Conservation (phyloP, 768 basidiomycete genomes). For the Hirschioporus abietinus region DNA sequence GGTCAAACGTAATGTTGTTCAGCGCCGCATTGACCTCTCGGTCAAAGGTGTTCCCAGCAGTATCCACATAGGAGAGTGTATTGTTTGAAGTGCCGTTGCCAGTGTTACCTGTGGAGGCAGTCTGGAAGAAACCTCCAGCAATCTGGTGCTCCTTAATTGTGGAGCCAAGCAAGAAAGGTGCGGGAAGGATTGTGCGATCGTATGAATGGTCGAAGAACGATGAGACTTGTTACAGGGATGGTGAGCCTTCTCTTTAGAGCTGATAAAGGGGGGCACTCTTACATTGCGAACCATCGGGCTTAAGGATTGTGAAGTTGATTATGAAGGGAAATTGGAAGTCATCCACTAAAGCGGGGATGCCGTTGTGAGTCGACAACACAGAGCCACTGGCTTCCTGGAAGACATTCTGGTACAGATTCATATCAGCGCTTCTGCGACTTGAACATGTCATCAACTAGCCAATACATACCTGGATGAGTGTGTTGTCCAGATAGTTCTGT, state of each 20-base stretch:
- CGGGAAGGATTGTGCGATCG: conserved; percentile 49
- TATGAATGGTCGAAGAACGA: conserved; percentile 65
- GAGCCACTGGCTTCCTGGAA: conserved; percentile 45
- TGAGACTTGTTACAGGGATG: conserved; percentile 33
- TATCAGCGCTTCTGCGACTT: not conserved
- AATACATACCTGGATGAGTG: conserved; percentile 31
- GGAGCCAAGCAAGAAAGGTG: conserved; percentile 53
- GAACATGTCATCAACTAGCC: conserved; percentile 1
- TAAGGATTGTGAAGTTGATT: conserved; percentile 33
- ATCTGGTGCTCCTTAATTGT: conserved; percentile 55
- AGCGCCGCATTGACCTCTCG: conserved; percentile 56
- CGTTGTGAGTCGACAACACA: conserved; percentile 45
- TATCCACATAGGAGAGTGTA: conserved; percentile 56
- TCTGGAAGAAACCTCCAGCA: conserved; percentile 53
- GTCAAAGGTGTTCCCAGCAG: conserved; percentile 54
- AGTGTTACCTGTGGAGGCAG: conserved; percentile 39
- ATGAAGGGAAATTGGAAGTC: conserved; percentile 48
- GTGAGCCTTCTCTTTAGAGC: conserved; percentile 25
- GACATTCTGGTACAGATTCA: conserved; percentile 34
- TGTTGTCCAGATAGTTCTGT: conserved; percentile 53
- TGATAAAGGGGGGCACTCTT: conserved; percentile 5
- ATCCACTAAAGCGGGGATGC: conserved; percentile 38
- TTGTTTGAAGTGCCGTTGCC: conserved; percentile 73
- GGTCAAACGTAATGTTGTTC: conserved; percentile 57
- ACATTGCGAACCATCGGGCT: conserved; percentile 29